Evolutionary conservation across 257 asterid species (phyloP).

Genomic region (Primulina eburnea): DNA sequence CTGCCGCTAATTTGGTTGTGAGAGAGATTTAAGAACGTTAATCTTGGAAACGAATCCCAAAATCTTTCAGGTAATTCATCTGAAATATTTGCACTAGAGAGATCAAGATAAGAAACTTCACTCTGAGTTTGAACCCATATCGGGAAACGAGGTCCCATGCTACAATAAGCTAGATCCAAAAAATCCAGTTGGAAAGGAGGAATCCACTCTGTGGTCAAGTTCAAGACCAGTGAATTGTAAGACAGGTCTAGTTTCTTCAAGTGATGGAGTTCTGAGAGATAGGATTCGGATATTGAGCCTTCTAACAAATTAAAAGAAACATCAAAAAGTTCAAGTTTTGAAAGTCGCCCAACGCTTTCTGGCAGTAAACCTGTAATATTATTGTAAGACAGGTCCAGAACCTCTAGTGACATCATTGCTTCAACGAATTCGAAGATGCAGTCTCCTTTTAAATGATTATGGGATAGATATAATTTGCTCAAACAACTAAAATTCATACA

Average conservation of each 20-base stretch:
- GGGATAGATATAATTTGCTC: neutral
- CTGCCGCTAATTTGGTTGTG: constrained; percentile 33
- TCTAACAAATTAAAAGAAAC: constrained; percentile 26
- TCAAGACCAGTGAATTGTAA: constrained; percentile 24
- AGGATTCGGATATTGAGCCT: constrained; percentile 30
- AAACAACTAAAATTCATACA: constrained; percentile 17
- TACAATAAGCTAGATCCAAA: constrained; percentile 23
- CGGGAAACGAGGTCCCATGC: constrained; percentile 38
- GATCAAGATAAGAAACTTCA: constrained; percentile 22
- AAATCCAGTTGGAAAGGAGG: constrained; percentile 29
- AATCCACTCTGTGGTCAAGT: constrained; percentile 20
- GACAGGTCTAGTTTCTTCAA: constrained; percentile 29
- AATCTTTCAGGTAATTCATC: constrained; percentile 36
- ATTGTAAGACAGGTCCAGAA: constrained; percentile 18
- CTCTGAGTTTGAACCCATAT: constrained; percentile 37
- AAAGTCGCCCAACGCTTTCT: constrained; percentile 20
- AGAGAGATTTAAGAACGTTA: constrained; percentile 31
- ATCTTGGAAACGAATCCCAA: constrained; percentile 28
- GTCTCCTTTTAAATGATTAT: constrained; percentile 11
- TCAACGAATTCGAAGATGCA: constrained; percentile 10
- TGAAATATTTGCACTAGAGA: constrained; percentile 31
- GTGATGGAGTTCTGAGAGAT: constrained; percentile 24
- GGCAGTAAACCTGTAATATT: constrained; percentile 23
- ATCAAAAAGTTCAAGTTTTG: constrained; percentile 24
- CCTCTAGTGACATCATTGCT: neutral